phyloP scores from a whole-genome alignment of 2,329 filamentous ascomycete genomes.

The Diplodia mutila region DNA sequence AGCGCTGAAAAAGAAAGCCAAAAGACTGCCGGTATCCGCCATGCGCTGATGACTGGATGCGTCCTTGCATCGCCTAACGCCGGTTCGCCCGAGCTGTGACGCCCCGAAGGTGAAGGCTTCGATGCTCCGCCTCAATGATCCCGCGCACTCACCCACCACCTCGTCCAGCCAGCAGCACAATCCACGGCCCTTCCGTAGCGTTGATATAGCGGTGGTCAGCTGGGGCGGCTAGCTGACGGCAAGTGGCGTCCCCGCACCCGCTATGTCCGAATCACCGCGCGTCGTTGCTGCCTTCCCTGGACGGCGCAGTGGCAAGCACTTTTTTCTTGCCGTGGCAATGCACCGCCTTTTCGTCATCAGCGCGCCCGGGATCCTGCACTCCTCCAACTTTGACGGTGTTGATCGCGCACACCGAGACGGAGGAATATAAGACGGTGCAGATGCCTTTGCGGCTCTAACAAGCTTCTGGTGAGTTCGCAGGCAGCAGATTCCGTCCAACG shows the following conservation, averaged over 20 bases:
- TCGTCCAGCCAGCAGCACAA: background rate
- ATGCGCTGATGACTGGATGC: background rate
- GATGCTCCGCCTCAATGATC: background rate
- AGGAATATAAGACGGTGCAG: no score
- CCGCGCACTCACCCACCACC: background rate
- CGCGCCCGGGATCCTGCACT: background rate
- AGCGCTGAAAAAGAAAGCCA: background rate
- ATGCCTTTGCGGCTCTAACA: background rate
- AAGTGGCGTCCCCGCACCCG: background rate
- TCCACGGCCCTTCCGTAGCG: background rate
- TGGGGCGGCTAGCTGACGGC: background rate
- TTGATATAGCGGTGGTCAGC: background rate
- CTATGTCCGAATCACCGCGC: background rate
- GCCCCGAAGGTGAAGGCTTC: background rate
- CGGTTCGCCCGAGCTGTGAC: background rate
- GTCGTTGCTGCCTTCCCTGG: conserved; percentile 9
- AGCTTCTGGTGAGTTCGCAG: background rate
- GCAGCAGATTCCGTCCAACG: background rate
- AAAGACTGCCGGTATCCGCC: background rate
- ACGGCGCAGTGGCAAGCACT: background rate
- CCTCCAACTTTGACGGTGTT: background rate
- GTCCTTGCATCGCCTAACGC: background rate
- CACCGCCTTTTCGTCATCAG: background rate
- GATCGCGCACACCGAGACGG: background rate
- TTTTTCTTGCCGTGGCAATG: background rate